These are phyloP conservation scores for Leishmania major DNA, from an alignment of 208 protist genomes.

Conservation along the genomic window DNA sequence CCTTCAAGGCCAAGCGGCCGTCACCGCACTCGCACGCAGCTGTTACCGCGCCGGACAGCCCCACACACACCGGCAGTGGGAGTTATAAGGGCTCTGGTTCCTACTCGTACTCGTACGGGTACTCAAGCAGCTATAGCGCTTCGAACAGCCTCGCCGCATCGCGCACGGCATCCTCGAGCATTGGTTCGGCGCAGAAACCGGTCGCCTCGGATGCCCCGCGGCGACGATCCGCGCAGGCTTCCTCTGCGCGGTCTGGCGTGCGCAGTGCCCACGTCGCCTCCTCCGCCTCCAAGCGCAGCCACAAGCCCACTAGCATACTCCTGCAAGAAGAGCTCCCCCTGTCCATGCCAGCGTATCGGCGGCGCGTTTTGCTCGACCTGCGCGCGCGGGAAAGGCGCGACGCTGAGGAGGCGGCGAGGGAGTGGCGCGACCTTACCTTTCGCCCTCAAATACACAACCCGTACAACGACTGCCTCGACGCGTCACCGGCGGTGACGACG, in stretches of 20 bases:
- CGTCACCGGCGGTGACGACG: background rate
- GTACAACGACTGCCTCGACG: conserved; percentile 5
- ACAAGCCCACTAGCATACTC: background rate
- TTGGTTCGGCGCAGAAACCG: background rate
- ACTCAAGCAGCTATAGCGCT: conserved; percentile 8
- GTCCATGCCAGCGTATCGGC: conserved; percentile 60
- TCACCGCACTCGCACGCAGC: background rate
- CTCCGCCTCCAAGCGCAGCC: conserved; percentile 3
- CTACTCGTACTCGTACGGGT: conserved; percentile 31
- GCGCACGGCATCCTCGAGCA: background rate
- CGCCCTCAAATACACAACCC: conserved; percentile 40
- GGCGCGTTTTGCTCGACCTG: conserved; percentile 67
- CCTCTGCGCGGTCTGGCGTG: background rate
- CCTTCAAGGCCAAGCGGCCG: background rate
- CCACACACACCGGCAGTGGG: conserved; percentile 3
- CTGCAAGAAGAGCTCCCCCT: conserved; percentile 26
- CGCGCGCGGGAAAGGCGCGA: conserved; percentile 58
- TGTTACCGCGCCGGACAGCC: background rate
- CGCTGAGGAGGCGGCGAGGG: conserved; percentile 42
- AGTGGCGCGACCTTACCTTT: conserved; percentile 64
- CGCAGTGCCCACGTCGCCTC: conserved; percentile 1
- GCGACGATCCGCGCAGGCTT: background rate
- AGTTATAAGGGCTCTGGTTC: conserved; percentile 23
- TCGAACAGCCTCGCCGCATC: background rate
- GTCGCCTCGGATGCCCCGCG: background rate